Conservation (phyloP, 1,139 yeast species). For the Kurtzmaniella quercitrusa region DNA sequence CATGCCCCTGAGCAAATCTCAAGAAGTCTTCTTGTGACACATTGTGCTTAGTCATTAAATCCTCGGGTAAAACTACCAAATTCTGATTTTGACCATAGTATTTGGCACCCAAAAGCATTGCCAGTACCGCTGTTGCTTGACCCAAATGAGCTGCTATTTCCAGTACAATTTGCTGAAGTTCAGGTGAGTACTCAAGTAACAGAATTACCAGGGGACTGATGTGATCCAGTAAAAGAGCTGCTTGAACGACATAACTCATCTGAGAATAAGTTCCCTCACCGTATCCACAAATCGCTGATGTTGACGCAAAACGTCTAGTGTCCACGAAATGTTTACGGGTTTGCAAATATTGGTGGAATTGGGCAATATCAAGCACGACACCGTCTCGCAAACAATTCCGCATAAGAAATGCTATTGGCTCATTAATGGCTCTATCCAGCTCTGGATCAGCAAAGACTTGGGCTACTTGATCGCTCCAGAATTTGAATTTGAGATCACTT, state of each 20-base stretch:
- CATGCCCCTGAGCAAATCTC: conserved; percentile 47
- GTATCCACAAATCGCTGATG: conserved; percentile 64
- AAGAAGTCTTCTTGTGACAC: conserved; percentile 65
- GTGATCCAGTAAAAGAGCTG: conserved; percentile 53
- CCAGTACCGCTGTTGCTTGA: conserved; percentile 72
- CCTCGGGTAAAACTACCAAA: conserved; percentile 60
- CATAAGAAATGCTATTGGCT: conserved; percentile 62
- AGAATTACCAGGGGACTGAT: conserved; percentile 56
- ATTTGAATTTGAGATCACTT: conserved; percentile 53
- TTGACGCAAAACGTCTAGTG: conserved; percentile 40
- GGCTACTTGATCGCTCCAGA: conserved; percentile 55
- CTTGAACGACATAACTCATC: conserved; percentile 64
- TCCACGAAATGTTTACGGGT: conserved; percentile 54
- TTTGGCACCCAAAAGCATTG: conserved; percentile 58
- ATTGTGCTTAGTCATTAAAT: conserved; percentile 49
- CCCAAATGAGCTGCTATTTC: conserved; percentile 82
- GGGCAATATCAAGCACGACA: conserved; percentile 49
- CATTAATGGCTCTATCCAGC: conserved; percentile 42
- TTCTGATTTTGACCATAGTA: conserved; percentile 54
- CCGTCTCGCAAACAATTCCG: conserved; percentile 47
- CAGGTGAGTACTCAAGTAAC: conserved; percentile 44
- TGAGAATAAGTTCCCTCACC: conserved; percentile 84
- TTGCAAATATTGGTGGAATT: conserved; percentile 58
- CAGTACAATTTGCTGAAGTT: conserved; percentile 40
- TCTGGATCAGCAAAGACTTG: conserved; percentile 39